A percentile compares a stretch with the other conserved stretches of the same genome.
These are phyloP conservation scores for Henckelia pumila DNA, from an alignment of 257 asterid genomes.

Conservation along the genomic window DNA sequence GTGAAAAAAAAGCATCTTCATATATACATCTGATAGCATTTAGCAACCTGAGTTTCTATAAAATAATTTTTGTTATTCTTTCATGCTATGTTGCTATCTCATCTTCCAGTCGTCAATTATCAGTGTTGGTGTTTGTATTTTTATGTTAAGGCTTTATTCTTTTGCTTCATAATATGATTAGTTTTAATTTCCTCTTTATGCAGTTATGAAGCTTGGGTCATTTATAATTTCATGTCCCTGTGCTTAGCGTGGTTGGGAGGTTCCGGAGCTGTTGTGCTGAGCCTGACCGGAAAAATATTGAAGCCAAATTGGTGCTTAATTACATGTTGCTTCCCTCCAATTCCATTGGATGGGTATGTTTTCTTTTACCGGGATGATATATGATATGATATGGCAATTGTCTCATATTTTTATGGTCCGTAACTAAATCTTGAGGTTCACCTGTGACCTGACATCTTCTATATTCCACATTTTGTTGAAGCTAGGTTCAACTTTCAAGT, in stretches of 20 bases:
- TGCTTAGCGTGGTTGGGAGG: conserved; percentile 99
- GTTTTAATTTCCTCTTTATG: conserved; percentile 29
- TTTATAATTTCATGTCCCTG: conserved; percentile 88
- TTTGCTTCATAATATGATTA: conserved; percentile 12
- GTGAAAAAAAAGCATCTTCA: too few species aligned
- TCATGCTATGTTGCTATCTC: conserved; percentile 6
- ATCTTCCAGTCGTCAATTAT: conserved; percentile 6
- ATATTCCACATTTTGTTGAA: conserved; percentile 7
- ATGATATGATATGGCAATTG: conserved; percentile 7
- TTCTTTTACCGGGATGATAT: conserved; percentile 15
- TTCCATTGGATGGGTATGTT: conserved; percentile 93
- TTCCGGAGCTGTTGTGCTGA: conserved; percentile 96
- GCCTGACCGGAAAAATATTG: conserved; percentile 74
- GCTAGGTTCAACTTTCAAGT: background rate
- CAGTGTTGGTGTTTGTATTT: conserved; percentile 13
- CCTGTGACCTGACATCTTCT: conserved; percentile 7
- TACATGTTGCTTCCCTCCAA: conserved; percentile 93
- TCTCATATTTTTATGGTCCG: background rate
- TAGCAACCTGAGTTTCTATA: background rate
- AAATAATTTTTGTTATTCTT: background rate
- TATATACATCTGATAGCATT: too few species aligned
- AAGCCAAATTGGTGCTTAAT: conserved; percentile 90
- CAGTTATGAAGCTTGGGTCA: conserved; percentile 99
- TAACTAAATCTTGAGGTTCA: background rate
- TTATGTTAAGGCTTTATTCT: conserved; percentile 18